Conservation (phyloP, 495 filamentous ascomycete species). For the Penicillium pulvis region DNA sequence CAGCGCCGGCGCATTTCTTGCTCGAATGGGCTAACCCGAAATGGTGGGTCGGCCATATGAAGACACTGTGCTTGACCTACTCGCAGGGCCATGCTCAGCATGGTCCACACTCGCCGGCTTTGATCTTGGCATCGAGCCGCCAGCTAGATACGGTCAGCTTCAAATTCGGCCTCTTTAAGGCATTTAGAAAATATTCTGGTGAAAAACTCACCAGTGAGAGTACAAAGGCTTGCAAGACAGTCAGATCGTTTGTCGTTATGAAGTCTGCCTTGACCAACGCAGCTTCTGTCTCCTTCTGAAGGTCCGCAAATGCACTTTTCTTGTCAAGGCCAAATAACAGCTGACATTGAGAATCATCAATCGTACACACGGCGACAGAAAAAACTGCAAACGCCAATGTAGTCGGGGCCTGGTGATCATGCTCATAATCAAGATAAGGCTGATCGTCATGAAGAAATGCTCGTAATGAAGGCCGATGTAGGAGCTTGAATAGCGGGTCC, state of each 20-base stretch:
- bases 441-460: slow-evolving; percentile 32
- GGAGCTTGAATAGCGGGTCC: slow-evolving; percentile 44
- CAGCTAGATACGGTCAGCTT: slow-evolving; percentile 35
- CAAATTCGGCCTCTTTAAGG: neutral
- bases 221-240: slow-evolving; percentile 59
- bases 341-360: slow-evolving; percentile 45
- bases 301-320: slow-evolving; percentile 38
- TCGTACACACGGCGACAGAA: slow-evolving; percentile 50
- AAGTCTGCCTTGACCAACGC: slow-evolving; percentile 54
- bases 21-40: slow-evolving; percentile 35
- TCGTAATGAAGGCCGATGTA: slow-evolving; percentile 39
- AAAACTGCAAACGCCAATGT: slow-evolving; percentile 54
- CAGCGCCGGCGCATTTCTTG: slow-evolving; percentile 39
- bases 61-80: slow-evolving; percentile 69
- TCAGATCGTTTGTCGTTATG: slow-evolving; percentile 54
- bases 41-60: slow-evolving; percentile 47
- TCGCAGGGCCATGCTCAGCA: slow-evolving; percentile 67
- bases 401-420: slow-evolving; percentile 36
- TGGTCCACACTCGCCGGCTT: slow-evolving; percentile 52
- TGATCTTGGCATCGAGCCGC: slow-evolving; percentile 45
- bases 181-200: neutral
- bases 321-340: slow-evolving; percentile 44
- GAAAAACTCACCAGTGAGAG: slow-evolving; percentile 47
- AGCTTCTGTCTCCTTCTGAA: slow-evolving; percentile 51
- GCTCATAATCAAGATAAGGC: slow-evolving; percentile 37